Evolutionary conservation across 1,139 yeast species (phyloP).

Genomic region (Pichia terricola): DNA sequence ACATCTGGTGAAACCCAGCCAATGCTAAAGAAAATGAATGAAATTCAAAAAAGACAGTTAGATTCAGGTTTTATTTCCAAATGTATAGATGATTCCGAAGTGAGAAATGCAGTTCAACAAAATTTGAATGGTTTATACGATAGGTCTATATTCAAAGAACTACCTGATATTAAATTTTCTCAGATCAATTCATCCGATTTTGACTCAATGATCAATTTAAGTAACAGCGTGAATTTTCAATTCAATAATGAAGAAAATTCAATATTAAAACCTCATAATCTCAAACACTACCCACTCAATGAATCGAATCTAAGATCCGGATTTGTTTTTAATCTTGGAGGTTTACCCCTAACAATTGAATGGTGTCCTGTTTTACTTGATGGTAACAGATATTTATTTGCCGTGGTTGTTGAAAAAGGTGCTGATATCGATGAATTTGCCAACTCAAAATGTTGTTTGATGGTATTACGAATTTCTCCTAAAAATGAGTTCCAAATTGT

Average conservation of each 20-base stretch:
- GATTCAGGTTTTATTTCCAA: constrained; percentile 3
- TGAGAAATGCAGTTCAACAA: constrained; percentile 1
- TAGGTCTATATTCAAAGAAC: neutral
- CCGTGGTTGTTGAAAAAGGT: constrained; percentile 13
- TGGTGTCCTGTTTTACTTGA: constrained; percentile 34
- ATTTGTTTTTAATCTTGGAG: constrained; percentile 44
- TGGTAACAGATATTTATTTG: constrained; percentile 18
- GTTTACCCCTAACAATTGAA: constrained; percentile 41
- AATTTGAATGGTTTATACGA: constrained; percentile 3
- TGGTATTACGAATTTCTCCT: constrained; percentile 1
- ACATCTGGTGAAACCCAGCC: neutral
- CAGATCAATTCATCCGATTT: neutral
- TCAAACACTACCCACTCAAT: constrained; percentile 13
- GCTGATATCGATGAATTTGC: constrained; percentile 7
- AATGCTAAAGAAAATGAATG: constrained; percentile 1
- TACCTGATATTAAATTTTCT: constrained; percentile 1
- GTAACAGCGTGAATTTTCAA: constrained; percentile 1
- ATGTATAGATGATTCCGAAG: neutral
- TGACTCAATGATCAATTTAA: neutral
- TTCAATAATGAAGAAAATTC: constrained; percentile 1
- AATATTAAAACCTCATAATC: neutral
- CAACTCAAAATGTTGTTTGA: constrained; percentile 1
- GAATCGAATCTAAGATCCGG: constrained; percentile 30
- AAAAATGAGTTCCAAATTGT: neutral
- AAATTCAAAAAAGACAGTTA: constrained; percentile 1